Evolutionary conservation across 345 rosid genomes (phyloP).

Genomic region (Psidium friedrichsthalianum): DNA sequence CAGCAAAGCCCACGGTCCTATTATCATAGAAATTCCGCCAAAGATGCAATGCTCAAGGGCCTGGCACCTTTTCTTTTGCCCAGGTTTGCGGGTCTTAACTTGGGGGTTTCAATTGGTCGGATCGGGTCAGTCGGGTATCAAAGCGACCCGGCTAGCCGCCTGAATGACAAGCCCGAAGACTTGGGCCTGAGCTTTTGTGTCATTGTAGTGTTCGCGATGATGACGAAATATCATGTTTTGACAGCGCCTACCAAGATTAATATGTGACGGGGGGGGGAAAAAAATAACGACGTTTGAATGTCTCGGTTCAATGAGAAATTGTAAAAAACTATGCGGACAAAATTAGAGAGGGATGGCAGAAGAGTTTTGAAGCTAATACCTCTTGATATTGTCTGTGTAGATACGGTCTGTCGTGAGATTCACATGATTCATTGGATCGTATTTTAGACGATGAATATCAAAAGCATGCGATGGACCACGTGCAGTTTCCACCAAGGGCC

Average conservation of each 20-base stretch:
- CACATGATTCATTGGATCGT: rapidly evolving
- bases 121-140: no score
- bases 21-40: rapidly evolving
- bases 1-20: neutral
- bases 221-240: neutral
- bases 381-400: rapidly evolving
- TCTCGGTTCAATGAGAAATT: neutral
- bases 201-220: neutral
- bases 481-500: neutral
- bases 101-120: no score
- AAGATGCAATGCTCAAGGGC: neutral
- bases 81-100: neutral
- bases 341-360: neutral
- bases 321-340: rapidly evolving
- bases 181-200: no score
- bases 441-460: neutral
- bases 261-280: neutral
- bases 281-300: neutral
- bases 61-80: neutral
- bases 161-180: no score
- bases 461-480: neutral
- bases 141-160: no score
- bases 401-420: neutral
- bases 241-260: neutral
- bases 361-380: no score